A percentile compares a stretch with the other conserved stretches of the same genome.
These are phyloP conservation scores for Triangularia verruculosa DNA, from an alignment of 2,329 filamentous ascomycete species.

Conservation along the genomic window DNA sequence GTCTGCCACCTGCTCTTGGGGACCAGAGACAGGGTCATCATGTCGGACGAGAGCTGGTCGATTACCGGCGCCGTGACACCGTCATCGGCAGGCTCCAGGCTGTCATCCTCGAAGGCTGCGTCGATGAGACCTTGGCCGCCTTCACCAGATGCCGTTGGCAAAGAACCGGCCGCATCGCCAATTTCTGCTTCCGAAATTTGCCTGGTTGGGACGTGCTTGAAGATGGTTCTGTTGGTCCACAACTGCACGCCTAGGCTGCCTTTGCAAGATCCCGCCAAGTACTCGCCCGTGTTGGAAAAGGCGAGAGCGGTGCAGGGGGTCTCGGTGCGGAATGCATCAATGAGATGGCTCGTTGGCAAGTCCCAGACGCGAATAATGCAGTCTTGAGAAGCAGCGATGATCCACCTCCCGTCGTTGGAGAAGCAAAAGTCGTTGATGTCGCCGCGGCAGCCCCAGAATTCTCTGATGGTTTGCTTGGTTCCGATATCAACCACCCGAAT, in stretches of 20 bases:
- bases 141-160: constrained; percentile 79
- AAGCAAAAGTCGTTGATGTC: constrained; percentile 81
- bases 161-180: constrained; percentile 49
- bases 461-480: constrained; percentile 85
- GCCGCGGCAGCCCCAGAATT: constrained; percentile 79
- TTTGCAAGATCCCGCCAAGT: constrained; percentile 83
- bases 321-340: constrained; percentile 82
- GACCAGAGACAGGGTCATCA: constrained; percentile 85
- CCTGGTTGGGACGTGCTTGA: constrained; percentile 81
- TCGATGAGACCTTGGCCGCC: constrained; percentile 73
- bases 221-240: constrained; percentile 92
- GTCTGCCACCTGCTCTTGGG: constrained; percentile 94
- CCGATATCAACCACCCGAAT: constrained; percentile 88
- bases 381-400: constrained; percentile 82
- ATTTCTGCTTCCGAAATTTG: constrained; percentile 80
- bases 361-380: constrained; percentile 86
- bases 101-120: constrained; percentile 64
- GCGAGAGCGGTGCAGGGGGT: constrained; percentile 78
- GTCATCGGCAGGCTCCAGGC: constrained; percentile 49
- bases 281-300: constrained; percentile 89
- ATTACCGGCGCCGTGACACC: constrained; percentile 54
- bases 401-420: constrained; percentile 90
- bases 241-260: constrained; percentile 84
- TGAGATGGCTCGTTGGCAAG: constrained; percentile 88
- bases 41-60: constrained; percentile 76